Evolutionary conservation across 176 grass and related monocot genomes (phyloP), one percentile per base, ranked within the genome.

Genomic region (Ananas comosus): DNA sequence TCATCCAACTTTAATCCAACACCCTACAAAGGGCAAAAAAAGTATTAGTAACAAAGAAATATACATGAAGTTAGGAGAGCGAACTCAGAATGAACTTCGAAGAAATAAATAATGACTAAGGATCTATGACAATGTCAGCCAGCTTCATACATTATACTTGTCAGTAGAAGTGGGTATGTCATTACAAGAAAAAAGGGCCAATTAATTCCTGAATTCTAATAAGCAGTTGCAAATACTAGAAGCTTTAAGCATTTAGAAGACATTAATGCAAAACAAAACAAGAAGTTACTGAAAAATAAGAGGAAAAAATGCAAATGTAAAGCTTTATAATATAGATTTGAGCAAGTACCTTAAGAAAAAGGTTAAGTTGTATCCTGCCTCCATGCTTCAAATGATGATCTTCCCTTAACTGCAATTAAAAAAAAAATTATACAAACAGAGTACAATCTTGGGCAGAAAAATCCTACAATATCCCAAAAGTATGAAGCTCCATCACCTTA

Each of bases 301-400:
- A 42, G 33, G 4, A 42, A 42, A 42, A 42, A 0, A 42, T 42
- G 33, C 33, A 42, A 42, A 42, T 7, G 4, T 42, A 42, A 42
- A 7, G 33, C 33, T 42, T 42, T 7, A 42, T 42, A 42, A 6
- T 7, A 42, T 42, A 42, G 33, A 42, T 42, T 7, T 42, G 63
- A 73, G 6, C n/a, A 64, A 69, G 63, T 93, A 93, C 94, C 94
- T 99, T 99, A 66, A 99, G 89, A 70, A 99, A 99, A 77, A 99
- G 89, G 67, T 89, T 87, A 81, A 99, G 82, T 78, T 99, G 94
- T 85, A 99, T 83, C 76, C 94, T 90, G 67, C 94, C 94, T 59
- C 89, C 89, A 74, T 99, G 75, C 78, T 90, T 99, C 65, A 99
- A 70, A 93, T 99, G 94, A 80, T 99, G 94, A 72, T 88, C 84